Conservation (phyloP, 2,329 filamentous ascomycete genomes). For the Neurospora sp. region DNA sequence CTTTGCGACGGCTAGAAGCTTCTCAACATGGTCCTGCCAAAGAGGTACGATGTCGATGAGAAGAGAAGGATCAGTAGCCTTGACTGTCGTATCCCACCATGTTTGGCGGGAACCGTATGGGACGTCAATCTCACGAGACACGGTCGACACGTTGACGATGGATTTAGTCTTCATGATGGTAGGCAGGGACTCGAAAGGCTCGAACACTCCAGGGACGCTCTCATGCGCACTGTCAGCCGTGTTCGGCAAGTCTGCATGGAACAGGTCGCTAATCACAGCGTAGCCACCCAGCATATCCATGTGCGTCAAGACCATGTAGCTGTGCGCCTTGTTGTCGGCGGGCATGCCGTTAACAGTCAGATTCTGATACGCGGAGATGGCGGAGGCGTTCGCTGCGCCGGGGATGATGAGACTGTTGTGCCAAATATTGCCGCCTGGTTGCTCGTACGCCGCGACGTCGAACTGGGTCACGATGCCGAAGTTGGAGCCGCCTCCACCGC, state of each 20-base stretch:
- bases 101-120: conserved; percentile 20
- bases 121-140: conserved; percentile 16
- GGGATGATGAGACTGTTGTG: conserved; percentile 33
- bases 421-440: conserved; percentile 11
- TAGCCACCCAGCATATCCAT: conserved; percentile 6
- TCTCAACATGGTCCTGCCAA: conserved; percentile 14
- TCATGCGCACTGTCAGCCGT: background rate
- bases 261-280: conserved; percentile 9
- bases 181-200: conserved; percentile 15
- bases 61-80: conserved; percentile 14
- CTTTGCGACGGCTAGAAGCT: conserved; percentile 8
- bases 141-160: conserved; percentile 18
- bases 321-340: conserved; percentile 10
- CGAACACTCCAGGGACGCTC: conserved; percentile 14
- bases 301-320: conserved; percentile 10
- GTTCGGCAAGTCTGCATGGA: conserved; percentile 17
- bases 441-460: conserved; percentile 10
- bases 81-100: conserved; percentile 22
- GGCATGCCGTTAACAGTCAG: conserved; percentile 9
- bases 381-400: conserved; percentile 26
- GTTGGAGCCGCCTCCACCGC: conserved; percentile 13
- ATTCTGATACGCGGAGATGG: conserved; percentile 17
- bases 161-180: conserved; percentile 15
- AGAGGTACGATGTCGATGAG: conserved; percentile 20
- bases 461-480: conserved; percentile 17